Percentiles rank a stretch among this genome's conserved stretches.
These are phyloP conservation scores for Phaeosphaeriaceae sp. DNA, from an alignment of 2,329 filamentous ascomycete genomes.

Conservation along the genomic window DNA sequence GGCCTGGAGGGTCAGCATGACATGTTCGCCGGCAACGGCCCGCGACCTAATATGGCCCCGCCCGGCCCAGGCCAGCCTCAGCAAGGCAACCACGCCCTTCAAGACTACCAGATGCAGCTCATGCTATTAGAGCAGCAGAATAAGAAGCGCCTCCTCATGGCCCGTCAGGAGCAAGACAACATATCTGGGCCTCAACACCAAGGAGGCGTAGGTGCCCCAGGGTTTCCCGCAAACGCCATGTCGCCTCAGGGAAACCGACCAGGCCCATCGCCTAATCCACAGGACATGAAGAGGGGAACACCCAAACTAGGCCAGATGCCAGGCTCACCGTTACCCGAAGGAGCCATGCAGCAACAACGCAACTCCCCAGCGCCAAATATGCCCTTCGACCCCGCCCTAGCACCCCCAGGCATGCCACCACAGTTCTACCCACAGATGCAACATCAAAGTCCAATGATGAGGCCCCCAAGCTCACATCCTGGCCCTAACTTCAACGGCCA, in stretches of 20 bases:
- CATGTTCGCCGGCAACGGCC: constrained; percentile 44
- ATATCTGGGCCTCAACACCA: constrained; percentile 59
- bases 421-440: constrained; percentile 47
- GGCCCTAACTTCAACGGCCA: constrained; percentile 65
- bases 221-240: constrained; percentile 66
- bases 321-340: constrained; percentile 71
- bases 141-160: constrained; percentile 85
- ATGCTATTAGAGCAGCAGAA: constrained; percentile 89
- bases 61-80: constrained; percentile 58
- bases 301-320: constrained; percentile 76
- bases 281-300: constrained; percentile 78
- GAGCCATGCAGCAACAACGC: constrained; percentile 67
- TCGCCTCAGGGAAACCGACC: constrained; percentile 72
- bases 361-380: constrained; percentile 65
- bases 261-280: constrained; percentile 77
- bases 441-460: constrained; percentile 58
- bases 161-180: constrained; percentile 77
- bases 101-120: constrained; percentile 89
- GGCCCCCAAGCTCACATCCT: constrained; percentile 56
- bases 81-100: constrained; percentile 77
- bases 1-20: constrained; percentile 43
- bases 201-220: constrained; percentile 56
- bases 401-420: constrained; percentile 54
- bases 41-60: constrained; percentile 63
- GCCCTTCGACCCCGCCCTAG: constrained; percentile 57